A percentile compares a stretch with the other conserved stretches of the same genome.
Evolutionary conservation across 495 filamentous ascomycete species (phyloP).

Genomic region (Evernia prunastri): DNA sequence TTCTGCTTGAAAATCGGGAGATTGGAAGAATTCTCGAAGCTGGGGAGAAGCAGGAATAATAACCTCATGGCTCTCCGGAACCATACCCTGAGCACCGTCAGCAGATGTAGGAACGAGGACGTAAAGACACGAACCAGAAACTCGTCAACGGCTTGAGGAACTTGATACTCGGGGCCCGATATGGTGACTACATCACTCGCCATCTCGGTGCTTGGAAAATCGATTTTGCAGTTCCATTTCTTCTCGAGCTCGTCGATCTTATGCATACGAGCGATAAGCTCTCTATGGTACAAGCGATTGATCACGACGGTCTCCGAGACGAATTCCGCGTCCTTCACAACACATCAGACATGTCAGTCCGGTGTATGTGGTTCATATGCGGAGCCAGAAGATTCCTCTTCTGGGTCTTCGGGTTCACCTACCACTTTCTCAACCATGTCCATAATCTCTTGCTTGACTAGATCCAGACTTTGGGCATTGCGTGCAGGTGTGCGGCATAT

Average conservation of each 20-base stretch:
- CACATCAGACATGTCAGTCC: conserved; percentile 26
- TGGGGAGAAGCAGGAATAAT: conserved; percentile 67
- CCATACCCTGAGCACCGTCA: conserved; percentile 65
- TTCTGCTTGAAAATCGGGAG: conserved; percentile 67
- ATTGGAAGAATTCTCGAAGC: conserved; percentile 71
- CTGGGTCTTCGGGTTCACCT: conserved; percentile 34
- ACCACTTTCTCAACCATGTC: conserved; percentile 97
- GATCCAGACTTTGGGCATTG: conserved; percentile 91
- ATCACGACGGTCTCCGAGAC: conserved; percentile 87
- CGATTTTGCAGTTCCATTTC: conserved; percentile 98
- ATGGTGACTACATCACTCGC: conserved; percentile 94
- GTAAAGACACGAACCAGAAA: conserved; percentile 58
- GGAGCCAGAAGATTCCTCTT: conserved; percentile 16
- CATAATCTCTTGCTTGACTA: conserved; percentile 98
- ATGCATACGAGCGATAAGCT: conserved; percentile 75
- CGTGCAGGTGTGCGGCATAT: conserved; percentile 96
- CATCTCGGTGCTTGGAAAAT: conserved; percentile 93
- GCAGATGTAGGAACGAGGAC: conserved; percentile 9
- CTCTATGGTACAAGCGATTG: conserved; percentile 90
- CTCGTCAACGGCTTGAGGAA: conserved; percentile 89
- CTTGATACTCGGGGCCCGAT: conserved; percentile 93
- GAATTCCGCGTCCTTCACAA: conserved; percentile 77
- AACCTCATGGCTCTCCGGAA: conserved; percentile 90
- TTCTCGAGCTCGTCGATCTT: conserved; percentile 94
- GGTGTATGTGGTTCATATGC: conserved; percentile 14